phyloP scores from a whole-genome alignment of 1,284 basidiomycete species.

The Cryptococcus hybrid region DNA sequence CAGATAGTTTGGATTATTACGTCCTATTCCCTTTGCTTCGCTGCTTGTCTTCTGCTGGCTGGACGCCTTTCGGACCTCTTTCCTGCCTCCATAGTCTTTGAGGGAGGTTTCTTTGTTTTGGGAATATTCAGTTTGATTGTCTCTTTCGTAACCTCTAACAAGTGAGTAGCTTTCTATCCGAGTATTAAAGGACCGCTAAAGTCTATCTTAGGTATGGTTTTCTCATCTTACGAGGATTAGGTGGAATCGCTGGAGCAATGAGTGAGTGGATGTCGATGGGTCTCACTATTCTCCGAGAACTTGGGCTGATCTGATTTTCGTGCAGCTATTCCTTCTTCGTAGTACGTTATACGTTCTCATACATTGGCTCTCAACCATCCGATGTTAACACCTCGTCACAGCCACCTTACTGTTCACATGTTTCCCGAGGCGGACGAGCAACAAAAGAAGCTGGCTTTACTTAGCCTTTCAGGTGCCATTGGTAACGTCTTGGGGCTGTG shows the following conservation, averaged over 20 bases:
- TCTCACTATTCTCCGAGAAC: not conserved
- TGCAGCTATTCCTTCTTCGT: conserved; percentile 31
- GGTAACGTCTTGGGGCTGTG: conserved; percentile 37
- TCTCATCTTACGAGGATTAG: conserved; percentile 43
- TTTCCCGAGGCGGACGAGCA: conserved; percentile 39
- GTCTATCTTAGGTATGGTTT: conserved; percentile 31
- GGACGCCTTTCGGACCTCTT: conserved; percentile 42
- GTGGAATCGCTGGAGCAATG: conserved; percentile 39
- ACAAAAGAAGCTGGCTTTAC: conserved; percentile 31
- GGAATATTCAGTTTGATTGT: conserved; percentile 37
- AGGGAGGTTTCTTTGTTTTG: conserved; percentile 33
- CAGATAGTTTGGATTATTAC: conserved; percentile 38
- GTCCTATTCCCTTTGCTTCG: conserved; percentile 32
- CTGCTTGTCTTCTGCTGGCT: conserved; percentile 39
- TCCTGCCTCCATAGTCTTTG: conserved; percentile 40
- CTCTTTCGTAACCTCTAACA: conserved; percentile 43
- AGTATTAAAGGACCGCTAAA: too few relatives aligned
- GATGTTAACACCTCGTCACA: not conserved
- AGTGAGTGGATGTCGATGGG: conserved; percentile 9
- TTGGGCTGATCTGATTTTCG: not conserved
- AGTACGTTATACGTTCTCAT: conserved; percentile 11
- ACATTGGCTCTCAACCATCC: not conserved
- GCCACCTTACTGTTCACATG: conserved; percentile 38
- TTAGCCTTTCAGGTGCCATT: conserved; percentile 30
- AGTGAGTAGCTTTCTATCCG: conserved; percentile 11